phyloP scores from a whole-genome alignment of 306 rosid species.

The Malus orientalis region DNA sequence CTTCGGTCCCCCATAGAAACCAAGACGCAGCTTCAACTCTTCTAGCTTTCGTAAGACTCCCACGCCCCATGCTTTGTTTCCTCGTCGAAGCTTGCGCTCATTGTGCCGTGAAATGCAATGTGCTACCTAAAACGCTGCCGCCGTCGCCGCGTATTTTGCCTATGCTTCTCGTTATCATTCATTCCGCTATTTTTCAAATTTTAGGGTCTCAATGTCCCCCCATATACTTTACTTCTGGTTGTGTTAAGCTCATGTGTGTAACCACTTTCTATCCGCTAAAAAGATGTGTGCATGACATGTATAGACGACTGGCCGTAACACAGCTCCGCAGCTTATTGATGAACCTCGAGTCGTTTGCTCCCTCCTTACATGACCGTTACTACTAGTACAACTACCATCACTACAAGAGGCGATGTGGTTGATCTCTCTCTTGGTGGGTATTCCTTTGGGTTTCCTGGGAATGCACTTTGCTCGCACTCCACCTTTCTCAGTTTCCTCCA shows the following conservation, averaged over 20 bases:
- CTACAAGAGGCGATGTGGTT: slow-evolving; percentile 9
- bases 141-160: slow-evolving; percentile 6
- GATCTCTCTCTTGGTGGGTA: slow-evolving; percentile 40
- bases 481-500: slow-evolving; percentile 42
- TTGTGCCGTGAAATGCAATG: slow-evolving; percentile 33
- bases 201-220: not conserved
- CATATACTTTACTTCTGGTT: not conserved
- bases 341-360: slow-evolving; percentile 34
- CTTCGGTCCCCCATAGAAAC: slow-evolving; percentile 8
- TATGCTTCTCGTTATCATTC: slow-evolving; percentile 7
- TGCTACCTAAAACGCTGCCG: not conserved
- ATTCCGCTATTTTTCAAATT: not conserved
- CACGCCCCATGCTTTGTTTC: slow-evolving; percentile 5
- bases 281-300: not conserved
- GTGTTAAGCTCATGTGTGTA: not conserved
- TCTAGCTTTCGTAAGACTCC: slow-evolving; percentile 3
- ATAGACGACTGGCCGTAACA: not conserved
- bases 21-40: slow-evolving; percentile 1
- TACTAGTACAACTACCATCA: slow-evolving; percentile 7
- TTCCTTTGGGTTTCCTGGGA: slow-evolving; percentile 62
- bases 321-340: not conserved
- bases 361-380: slow-evolving; percentile 42
- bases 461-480: slow-evolving; percentile 69
- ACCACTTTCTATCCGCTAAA: not conserved
- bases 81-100: slow-evolving; percentile 22